phyloP scores from a whole-genome alignment of 495 filamentous ascomycete species.

The Aspergillus nidulans region DNA sequence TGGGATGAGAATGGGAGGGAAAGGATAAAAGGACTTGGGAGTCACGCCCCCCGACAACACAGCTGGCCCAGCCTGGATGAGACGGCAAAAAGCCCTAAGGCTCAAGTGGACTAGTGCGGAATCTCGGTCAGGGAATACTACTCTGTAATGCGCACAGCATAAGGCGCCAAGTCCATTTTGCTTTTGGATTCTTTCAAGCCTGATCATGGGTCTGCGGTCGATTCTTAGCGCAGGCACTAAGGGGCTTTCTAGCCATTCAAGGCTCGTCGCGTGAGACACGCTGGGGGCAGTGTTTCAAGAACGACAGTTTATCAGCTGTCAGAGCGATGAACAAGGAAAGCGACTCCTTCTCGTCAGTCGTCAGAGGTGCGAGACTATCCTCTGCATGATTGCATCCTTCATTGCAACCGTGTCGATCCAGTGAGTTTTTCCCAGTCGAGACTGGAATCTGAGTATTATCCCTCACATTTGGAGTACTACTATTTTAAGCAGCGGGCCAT shows the following conservation, averaged over 20 bases:
- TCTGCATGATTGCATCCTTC: background rate
- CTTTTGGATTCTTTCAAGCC: background rate
- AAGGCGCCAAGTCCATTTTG: background rate
- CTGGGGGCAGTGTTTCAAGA: background rate
- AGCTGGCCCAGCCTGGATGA: background rate
- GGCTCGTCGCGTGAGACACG: background rate
- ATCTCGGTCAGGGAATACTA: background rate
- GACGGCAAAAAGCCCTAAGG: background rate
- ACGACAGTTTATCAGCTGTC: background rate
- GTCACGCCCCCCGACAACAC: too few relatives aligned
- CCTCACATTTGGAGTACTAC: background rate
- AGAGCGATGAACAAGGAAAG: background rate
- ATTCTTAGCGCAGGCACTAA: background rate
- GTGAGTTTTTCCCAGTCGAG: background rate
- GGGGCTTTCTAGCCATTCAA: background rate
- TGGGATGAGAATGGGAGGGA: conserved; percentile 12
- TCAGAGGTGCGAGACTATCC: too few relatives aligned
- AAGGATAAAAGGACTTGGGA: background rate
- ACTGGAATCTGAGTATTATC: background rate
- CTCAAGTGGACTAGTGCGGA: background rate
- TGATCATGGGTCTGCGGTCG: background rate
- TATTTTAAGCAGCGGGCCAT: background rate
- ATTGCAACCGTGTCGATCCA: background rate
- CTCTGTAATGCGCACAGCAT: background rate
- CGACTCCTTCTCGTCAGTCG: background rate